Percentiles rank a stretch among this genome's conserved stretches.
Evolutionary conservation across 106 monocot genomes (phyloP).

Genomic region (Platanthera guangdongensis): DNA sequence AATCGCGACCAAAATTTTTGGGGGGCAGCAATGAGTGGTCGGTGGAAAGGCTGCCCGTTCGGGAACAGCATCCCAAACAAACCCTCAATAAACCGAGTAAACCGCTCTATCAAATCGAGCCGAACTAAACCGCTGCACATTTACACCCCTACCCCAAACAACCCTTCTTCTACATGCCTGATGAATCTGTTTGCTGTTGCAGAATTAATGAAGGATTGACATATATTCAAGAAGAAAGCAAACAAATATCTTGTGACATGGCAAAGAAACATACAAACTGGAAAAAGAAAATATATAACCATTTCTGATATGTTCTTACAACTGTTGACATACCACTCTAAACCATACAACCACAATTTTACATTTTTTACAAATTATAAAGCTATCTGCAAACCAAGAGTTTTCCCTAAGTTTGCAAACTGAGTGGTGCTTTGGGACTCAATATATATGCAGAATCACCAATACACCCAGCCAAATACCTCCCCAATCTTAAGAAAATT

Average conservation of each 20-base stretch:
- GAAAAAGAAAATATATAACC: neutral
- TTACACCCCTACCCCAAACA: too few species aligned
- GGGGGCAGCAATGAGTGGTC: too few species aligned
- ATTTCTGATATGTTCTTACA: neutral
- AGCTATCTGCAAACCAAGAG: slow-evolving; percentile 1
- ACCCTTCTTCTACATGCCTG: too few species aligned
- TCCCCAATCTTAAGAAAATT: neutral
- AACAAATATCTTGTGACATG: neutral
- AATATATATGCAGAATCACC: slow-evolving; percentile 1
- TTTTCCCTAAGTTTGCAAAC: neutral
- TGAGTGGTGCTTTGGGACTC: slow-evolving; percentile 5
- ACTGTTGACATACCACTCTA: neutral
- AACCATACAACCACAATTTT: neutral
- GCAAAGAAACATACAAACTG: neutral
- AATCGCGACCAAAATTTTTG: too few species aligned
- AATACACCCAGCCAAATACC: slow-evolving; percentile 2
- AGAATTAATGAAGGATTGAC: neutral
- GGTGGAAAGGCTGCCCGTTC: too few species aligned
- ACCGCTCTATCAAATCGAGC: too few species aligned
- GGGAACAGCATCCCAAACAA: too few species aligned
- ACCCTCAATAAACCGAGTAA: too few species aligned
- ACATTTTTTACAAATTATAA: neutral
- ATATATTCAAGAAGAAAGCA: neutral
- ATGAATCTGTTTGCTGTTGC: neutral
- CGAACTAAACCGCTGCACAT: too few species aligned